Base-by-base conservation (phyloP, 768 basidiomycete species). In the Collybiopsis confluens region DNA sequence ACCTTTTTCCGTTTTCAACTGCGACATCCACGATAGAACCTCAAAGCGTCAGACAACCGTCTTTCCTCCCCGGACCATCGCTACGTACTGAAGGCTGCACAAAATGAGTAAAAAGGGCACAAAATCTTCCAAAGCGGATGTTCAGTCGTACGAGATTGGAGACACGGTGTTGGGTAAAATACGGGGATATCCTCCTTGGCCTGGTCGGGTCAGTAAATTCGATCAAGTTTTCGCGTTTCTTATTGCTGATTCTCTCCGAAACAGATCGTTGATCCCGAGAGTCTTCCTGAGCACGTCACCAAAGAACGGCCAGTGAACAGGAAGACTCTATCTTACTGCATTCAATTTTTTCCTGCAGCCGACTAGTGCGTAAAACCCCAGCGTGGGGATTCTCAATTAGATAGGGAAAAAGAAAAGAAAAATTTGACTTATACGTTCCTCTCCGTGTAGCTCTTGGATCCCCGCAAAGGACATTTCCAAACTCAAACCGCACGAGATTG, bases 131-230 rank as follows among this genome's bases (percentile, higher is more conserved):
- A 72, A 70, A 57, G 21, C 47, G 1, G 67, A 78, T 59, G 65
- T 70, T 59, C 66, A 74, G 11, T 73, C 74, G 43, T 96, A 90
- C 68, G 77, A 78, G 21, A 65, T 79, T 52, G 85, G 88, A 70
- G 94, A 98, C 64, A 76, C 93, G 61, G 92, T 98, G 36, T 82
- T 98, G 56, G 93, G 82, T 23, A 95, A 96, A 76, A 73, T 99
- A 66, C 91, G 90, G 73, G 97, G 96, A 9, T 98, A 77, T 73
- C 93, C 97, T 1, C 79, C 89, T 3, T 99, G 97, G 97, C 97
- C 94, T 52, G 92, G 85, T 67, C 88, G 90, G 75, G 96, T 96
- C 66, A 71, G 90, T 81, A 24, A 37, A 46, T 21, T 45, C 16
- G 16, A 13, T 52, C 13, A 2, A n/a, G 15, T 26, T n/a, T 1